Evolutionary conservation across 345 rosid genomes (phyloP).

Genomic region (Lepidium sativum): DNA sequence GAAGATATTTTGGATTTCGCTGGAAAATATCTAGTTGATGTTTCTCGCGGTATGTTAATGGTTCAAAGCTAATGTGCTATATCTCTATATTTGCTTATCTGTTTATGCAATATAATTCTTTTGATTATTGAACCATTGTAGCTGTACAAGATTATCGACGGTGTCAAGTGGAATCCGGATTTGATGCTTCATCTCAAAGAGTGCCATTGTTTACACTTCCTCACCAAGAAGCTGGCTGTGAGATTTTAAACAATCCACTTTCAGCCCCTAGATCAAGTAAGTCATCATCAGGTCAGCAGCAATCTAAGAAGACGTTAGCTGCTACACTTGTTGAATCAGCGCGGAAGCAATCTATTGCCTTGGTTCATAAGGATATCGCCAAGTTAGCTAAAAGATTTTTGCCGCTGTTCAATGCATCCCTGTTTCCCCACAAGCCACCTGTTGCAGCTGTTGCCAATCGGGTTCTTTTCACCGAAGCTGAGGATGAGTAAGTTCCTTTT

Average conservation of each 20-base stretch:
- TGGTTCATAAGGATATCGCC: conserved; percentile 75
- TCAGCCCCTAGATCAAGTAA: conserved; percentile 24
- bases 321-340: conserved; percentile 75
- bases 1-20: conserved; percentile 56
- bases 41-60: conserved; percentile 44
- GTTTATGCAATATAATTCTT: conserved; percentile 5
- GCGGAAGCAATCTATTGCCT: conserved; percentile 75
- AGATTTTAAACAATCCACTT: conserved; percentile 25
- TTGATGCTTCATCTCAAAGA: conserved; percentile 43
- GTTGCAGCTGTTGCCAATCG: conserved; percentile 59
- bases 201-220: conserved; percentile 67
- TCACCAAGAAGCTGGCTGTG: conserved; percentile 31
- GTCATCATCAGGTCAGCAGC: conserved; percentile 39
- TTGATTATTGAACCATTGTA: conserved; percentile 33
- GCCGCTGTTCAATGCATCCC: conserved; percentile 53
- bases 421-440: conserved; percentile 93
- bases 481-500: conserved; percentile 76
- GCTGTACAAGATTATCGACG: conserved; percentile 56
- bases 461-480: conserved; percentile 86
- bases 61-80: background rate
- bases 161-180: conserved; percentile 43
- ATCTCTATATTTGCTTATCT: conserved; percentile 7
- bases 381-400: conserved; percentile 56
- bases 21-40: conserved; percentile 52
- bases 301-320: conserved; percentile 69